Base-by-base conservation (phyloP, 1,284 basidiomycete genomes). In the Thecaphora frezii region DNA sequence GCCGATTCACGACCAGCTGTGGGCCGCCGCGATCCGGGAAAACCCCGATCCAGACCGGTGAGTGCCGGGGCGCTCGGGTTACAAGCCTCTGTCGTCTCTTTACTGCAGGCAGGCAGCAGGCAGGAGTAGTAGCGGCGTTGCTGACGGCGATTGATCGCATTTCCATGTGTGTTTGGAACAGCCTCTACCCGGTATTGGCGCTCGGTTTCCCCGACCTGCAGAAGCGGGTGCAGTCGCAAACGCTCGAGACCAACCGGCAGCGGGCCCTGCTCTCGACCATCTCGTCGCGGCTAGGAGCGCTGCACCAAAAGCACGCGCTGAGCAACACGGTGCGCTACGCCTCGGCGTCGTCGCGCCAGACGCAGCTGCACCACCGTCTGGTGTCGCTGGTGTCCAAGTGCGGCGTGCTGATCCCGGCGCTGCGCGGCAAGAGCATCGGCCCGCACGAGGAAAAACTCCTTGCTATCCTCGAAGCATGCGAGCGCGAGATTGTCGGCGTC, bases 101-200 rank as follows among this genome's bases (percentile, higher is more conserved):
- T n/a, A n/a, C n/a, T n/a, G n/a, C n/a, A n/a, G n/a, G n/a, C n/a
- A n/a, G n/a, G n/a, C n/a, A n/a, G n/a, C n/a, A n/a, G n/a, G n/a
- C n/a, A n/a, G n/a, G n/a, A n/a, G n/a, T n/a, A n/a, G n/a, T n/a
- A n/a, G n/a, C n/a, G n/a, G n/a, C n/a, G n/a, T n/a, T n/a, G n/a
- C n/a, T n/a, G n/a, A n/a, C n/a, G n/a, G n/a, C n/a, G n/a, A n/a
- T n/a, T n/a, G n/a, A n/a, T n/a, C n/a, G n/a, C n/a, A n/a, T n/a
- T n/a, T n/a, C n/a, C n/a, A n/a, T n/a, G n/a, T n/a, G n/a, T n/a
- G n/a, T n/a, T n/a, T n/a, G n/a, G 2, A 58, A 55, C 46, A 68
- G 66, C n/a, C 57, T 77, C 19, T 73, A 77, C 42, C 76, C 76
- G 9, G 73, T 77, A 18, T 66, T 78, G 0, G 76, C 75, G 2